Percentiles rank a stretch among this genome's conserved stretches.
Evolutionary conservation across 495 filamentous ascomycete species (phyloP).

Genomic region (Podospora conica): DNA sequence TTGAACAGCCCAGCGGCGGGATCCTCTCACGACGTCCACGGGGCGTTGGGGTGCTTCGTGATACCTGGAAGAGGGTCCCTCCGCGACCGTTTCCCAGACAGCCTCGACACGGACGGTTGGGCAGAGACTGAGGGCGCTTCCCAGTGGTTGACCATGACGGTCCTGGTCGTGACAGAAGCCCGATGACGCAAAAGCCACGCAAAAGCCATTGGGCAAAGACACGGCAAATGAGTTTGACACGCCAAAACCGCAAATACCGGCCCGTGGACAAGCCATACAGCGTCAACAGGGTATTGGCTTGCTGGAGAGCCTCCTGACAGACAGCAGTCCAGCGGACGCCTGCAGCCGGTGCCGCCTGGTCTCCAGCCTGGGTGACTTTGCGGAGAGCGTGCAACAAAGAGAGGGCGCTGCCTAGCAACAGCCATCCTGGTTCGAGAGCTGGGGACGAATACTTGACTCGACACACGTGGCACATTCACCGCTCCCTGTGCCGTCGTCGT

Average conservation of each 20-base stretch:
- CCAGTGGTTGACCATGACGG: slow-evolving; percentile 35
- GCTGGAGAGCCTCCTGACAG: slow-evolving; percentile 41
- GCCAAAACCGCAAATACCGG: slow-evolving; percentile 42
- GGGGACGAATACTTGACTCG: slow-evolving; percentile 41
- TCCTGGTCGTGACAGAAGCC: slow-evolving; percentile 29
- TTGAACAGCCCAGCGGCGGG: neutral
- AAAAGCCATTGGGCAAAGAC: slow-evolving; percentile 33
- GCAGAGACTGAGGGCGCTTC: slow-evolving; percentile 37
- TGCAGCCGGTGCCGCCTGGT: slow-evolving; percentile 46
- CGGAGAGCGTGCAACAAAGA: slow-evolving; percentile 42
- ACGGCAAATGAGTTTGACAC: slow-evolving; percentile 45
- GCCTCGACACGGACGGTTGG: neutral
- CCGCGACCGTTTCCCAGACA: neutral
- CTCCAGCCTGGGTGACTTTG: slow-evolving; percentile 29
- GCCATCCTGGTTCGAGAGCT: slow-evolving; percentile 23
- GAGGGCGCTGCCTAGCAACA: slow-evolving; percentile 28
- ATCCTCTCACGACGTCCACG: neutral
- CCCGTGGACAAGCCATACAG: slow-evolving; percentile 28
- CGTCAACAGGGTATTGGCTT: slow-evolving; percentile 35
- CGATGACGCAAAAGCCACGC: slow-evolving; percentile 42
- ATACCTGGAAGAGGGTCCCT: neutral
- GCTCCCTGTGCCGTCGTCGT: neutral
- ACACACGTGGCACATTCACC: slow-evolving; percentile 39
- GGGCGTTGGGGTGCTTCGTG: neutral
- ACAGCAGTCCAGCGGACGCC: slow-evolving; percentile 40